Base-by-base conservation (phyloP, 169 alveolate species). In the Plasmodium adleri region DNA sequence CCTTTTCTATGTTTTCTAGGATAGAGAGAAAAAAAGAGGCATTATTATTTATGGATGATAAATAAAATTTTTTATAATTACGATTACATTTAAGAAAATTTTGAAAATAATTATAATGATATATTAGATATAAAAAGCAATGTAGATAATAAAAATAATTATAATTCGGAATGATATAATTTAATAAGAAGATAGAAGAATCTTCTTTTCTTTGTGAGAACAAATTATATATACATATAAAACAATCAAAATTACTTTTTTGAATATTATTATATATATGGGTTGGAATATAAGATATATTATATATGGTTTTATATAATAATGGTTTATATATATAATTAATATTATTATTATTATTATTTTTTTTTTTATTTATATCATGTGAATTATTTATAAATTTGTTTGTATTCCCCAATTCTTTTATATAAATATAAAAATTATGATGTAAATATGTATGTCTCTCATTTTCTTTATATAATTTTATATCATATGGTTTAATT, bases 111-210 rank as follows among this genome's bases (percentile, higher is more conserved):
- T 26, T 56, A n/a, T 67, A 63, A 8, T 75, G 88, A 47, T 75
- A 56, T 22, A 56, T 56, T 3, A 75, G 7, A 24, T 75, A 75
- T 50, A 75, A 28, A 63, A 75, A 75, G 7, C 62, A 5, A 39
- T 75, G 88, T 20, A 50, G 8, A 62, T 47, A 63, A 43, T 75
- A 47, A 49, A 75, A 75, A 60, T 75, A 75, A 28, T 20, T 75
- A 49, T 75, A 75, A 39, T 75, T 75, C 2, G 49, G 15, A 15
- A 75, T 56, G 20, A 75, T 6, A 32, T 24, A 52, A 64, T 63
- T 75, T 7, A 75, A 52, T 32, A 63, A 26, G 32, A 45, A 32
- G 4, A 75, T 15, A 24, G 88, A 45, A 2, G 88, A 75, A 56
- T 75, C 88, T 17, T 63, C 68, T 50, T 56, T 75, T 26, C 88